Percentiles rank a stretch among this genome's conserved stretches.
Conservation (phyloP, 177 flowering plant species). For the Tripterygium wilfordii region DNA sequence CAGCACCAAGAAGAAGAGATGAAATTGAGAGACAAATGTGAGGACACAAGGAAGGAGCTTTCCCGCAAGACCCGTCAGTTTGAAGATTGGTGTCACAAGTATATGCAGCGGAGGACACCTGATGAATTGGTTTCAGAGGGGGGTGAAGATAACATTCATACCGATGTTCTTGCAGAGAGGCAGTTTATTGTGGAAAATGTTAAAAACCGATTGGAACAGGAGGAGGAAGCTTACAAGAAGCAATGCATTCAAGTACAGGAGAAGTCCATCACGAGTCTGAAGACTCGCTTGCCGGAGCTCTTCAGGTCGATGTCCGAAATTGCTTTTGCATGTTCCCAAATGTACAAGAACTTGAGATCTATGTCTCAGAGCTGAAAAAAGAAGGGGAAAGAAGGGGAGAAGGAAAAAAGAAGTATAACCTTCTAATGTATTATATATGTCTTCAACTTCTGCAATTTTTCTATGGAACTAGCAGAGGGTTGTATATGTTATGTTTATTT, state of each 20-base stretch:
- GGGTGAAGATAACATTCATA: constrained; percentile 8
- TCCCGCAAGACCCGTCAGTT: constrained; percentile 22
- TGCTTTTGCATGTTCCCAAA: constrained; percentile 25
- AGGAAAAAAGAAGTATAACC: no score
- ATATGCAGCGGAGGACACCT: constrained; percentile 20
- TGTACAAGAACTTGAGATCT: constrained; percentile 27
- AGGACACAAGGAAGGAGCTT: constrained; percentile 35
- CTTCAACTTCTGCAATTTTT: no score
- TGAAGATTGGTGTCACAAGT: constrained; percentile 36
- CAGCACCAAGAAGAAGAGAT: constrained; percentile 39
- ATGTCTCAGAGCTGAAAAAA: constrained; percentile 14
- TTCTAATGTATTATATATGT: no score
- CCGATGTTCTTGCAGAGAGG: constrained; percentile 18
- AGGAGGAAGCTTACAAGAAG: constrained; percentile 27
- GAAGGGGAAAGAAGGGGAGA: no score
- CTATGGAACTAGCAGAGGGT: no score
- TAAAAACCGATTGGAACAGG: constrained; percentile 34
- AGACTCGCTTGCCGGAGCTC: constrained; percentile 35
- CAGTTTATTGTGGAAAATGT: constrained; percentile 17
- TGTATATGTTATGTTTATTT: no score
- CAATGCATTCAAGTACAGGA: constrained; percentile 37
- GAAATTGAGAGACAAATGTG: constrained; percentile 27
- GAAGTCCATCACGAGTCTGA: constrained; percentile 34
- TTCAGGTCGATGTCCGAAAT: constrained; percentile 29
- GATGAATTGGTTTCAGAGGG: constrained; percentile 22